phyloP scores from a whole-genome alignment of 2,329 filamentous ascomycete species.

The Acarospora socialis region DNA sequence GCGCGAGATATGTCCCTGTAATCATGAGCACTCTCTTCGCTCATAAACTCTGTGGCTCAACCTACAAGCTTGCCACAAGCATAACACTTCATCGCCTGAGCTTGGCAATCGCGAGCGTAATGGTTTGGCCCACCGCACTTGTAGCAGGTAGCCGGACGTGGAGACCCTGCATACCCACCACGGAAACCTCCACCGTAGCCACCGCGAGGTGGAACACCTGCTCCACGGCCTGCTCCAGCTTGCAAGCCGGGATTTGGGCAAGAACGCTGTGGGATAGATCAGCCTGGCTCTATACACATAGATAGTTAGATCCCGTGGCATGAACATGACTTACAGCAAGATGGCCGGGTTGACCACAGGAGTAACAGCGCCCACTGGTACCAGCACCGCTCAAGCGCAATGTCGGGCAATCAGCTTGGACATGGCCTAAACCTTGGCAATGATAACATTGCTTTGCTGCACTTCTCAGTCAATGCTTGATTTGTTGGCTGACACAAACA shows the following conservation, averaged over 20 bases:
- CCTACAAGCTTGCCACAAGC: constrained; percentile 73
- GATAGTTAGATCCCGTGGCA: constrained; percentile 1
- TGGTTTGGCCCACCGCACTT: constrained; percentile 81
- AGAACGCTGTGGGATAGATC: constrained; percentile 44
- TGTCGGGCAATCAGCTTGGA: constrained; percentile 97
- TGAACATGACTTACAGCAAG: constrained; percentile 40
- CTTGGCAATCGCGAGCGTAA: constrained; percentile 95
- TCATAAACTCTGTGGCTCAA: no score
- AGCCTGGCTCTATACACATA: constrained; percentile 1
- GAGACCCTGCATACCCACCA: constrained; percentile 51
- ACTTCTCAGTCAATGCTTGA: constrained; percentile 3
- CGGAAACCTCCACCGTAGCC: constrained; percentile 54
- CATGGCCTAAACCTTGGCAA: constrained; percentile 94
- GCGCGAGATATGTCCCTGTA: constrained; percentile 66
- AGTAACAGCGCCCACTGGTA: constrained; percentile 81
- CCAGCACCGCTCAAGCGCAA: constrained; percentile 72
- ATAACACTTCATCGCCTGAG: constrained; percentile 97
- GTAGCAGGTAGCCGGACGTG: constrained; percentile 50
- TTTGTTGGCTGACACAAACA: constrained; percentile 3
- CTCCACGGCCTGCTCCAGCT: constrained; percentile 48
- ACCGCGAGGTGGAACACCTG: constrained; percentile 54
- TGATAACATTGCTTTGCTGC: constrained; percentile 98
- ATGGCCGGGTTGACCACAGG: constrained; percentile 85
- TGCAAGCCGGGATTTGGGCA: constrained; percentile 60
- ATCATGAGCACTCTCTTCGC: no score